Evolutionary conservation across 768 basidiomycete species (phyloP), one percentile per base, ranked within the genome.

Genomic region (Auriscalpium vulgare): DNA sequence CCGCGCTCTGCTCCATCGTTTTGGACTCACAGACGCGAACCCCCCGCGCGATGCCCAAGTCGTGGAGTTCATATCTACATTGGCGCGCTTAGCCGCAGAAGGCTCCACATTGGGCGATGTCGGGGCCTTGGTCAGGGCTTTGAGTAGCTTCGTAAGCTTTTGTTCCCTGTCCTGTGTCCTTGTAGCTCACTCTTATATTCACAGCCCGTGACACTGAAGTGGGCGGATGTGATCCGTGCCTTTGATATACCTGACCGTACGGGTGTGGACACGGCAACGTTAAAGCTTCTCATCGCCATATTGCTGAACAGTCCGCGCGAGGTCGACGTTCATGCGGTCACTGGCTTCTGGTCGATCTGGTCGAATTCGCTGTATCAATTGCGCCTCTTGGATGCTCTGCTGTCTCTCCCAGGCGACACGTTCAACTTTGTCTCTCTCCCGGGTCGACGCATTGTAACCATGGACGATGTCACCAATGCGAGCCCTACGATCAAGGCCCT

Each of bases 371-470:
- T 88, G 23, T 89, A 89, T 63, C 93, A 95, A 67, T 78, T 97
- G 34, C 85, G 86, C 44, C 78, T 99, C 17, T 78, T 97, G 36
- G 91, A 94, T 63, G 90, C 90, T 2, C 78, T 99, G 38, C 83
- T 95, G 10, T 91, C 88, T 23, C 75, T 97, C 23, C 87, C 94
- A 2, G 84, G 83, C 1, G 95, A 97, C 68, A 91, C 90, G 0
- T 93, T 97, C 75, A 93, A 89, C 66, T 91, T 98, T 66, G 88
- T 95, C 52, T 83, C 86, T 36, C 77, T 98, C 29, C 90, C 93
- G 38, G 88, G 89, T 3, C 82, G 79, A 37, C 75, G 87, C 60
- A 86, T 94, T 59, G 90, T 95, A 37, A 90, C 90, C 0, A 85
- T 91, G 19, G 92, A 95, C 49, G 93, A 95, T 59, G 88, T 94